Percentiles rank a stretch among this genome's conserved stretches.
phyloP scores from a whole-genome alignment of 257 asterid species.

The Solanum rostratum region DNA sequence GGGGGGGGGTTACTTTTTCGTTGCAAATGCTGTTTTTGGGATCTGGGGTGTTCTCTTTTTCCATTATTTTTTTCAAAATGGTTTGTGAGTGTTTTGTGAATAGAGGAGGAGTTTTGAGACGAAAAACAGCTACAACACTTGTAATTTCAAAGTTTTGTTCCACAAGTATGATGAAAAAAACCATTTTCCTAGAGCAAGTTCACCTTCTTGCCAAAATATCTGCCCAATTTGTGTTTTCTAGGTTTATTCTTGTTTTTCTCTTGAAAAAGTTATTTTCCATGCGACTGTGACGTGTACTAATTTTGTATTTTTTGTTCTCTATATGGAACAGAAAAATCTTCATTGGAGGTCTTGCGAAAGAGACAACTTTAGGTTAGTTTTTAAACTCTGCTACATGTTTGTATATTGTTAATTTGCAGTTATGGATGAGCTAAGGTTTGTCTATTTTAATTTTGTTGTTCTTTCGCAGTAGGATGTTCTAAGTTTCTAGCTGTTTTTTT shows the following conservation, averaged over 20 bases:
- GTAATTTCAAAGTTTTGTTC: neutral
- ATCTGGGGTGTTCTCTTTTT: too few relatives aligned
- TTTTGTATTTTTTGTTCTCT: neutral
- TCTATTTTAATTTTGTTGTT: neutral
- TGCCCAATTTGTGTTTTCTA: neutral
- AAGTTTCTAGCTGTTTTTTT: neutral
- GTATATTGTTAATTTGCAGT: neutral
- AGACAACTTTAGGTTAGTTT: conserved; percentile 61
- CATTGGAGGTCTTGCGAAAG: conserved; percentile 86
- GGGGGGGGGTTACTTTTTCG: too few relatives aligned
- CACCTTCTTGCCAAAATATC: neutral
- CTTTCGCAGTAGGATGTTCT: neutral
- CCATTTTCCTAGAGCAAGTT: neutral
- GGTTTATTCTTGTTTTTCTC: neutral
- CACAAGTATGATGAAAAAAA: neutral
- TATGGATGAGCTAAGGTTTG: neutral
- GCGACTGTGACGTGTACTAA: neutral
- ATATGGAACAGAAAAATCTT: conserved; percentile 53
- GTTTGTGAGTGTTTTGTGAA: neutral
- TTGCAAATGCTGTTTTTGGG: too few relatives aligned
- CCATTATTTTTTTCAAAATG: too few relatives aligned
- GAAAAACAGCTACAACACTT: neutral
- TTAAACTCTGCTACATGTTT: neutral
- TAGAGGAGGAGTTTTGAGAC: neutral
- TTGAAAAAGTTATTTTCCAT: neutral